Evolutionary conservation across 305 asterid genomes (phyloP), one percentile per base, ranked within the genome.

Genomic region (Fraxinus sp.): DNA sequence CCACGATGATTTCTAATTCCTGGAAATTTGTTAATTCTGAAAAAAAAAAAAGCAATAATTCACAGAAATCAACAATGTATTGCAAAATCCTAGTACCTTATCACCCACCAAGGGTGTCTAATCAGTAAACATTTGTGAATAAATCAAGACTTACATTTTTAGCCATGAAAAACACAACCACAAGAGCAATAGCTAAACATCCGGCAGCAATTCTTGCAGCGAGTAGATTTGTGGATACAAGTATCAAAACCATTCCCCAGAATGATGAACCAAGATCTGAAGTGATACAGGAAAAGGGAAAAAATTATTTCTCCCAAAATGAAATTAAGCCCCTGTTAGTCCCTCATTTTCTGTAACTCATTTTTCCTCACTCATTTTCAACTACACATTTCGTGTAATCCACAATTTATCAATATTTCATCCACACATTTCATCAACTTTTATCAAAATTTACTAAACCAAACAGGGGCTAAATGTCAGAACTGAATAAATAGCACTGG

Each of bases 211-310:
- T 95, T 85, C 88, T 92, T 74, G 98, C 88, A 41, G 97, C 86
- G 73, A 94, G 90, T 79, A 93, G 90, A 82, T 93, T 91, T 87
- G 97, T 95, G 0, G 98, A 94, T 82, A 97, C 99, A 86, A 94
- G 97, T 87, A 96, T 88, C 81, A 96, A 93, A 89, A 81, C 86
- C 99, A 96, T 96, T 78, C 99, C 99, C 99, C 99, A 94, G 87
- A 96, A 96, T 77, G 99, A 96, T 52, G 98, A 96, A 77, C 99
- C 99, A 37, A 96, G 98, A 89, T 94, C 99, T 96, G 85, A 72
- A 72, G 35, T 1, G 74, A 33, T 16, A 33, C 44, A n/a, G 26
- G 44, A 33, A 33, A 72, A 72, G 5, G 76, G 3, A 68, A 68
- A 72, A 33, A 33, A 16, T 72, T 7, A 30, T 24, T 62, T 64